Conservation (phyloP, 345 rosid genomes). For the Dimocarpus longan region DNA sequence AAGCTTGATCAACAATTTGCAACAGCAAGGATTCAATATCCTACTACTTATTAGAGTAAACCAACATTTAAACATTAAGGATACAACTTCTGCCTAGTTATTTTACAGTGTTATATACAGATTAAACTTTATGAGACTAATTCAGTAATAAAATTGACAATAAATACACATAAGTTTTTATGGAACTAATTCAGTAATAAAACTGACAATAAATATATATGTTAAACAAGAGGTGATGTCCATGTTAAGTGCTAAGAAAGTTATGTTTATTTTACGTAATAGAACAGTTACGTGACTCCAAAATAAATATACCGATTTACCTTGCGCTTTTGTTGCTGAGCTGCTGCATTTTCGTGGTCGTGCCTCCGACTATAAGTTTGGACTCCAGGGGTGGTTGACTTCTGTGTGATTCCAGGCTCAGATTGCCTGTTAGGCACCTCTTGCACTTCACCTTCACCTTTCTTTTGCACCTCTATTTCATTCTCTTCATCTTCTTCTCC, state of each 20-base stretch:
- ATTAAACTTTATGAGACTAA: not conserved
- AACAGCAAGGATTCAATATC: not conserved
- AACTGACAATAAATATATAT: not conserved
- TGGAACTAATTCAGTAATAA: not conserved
- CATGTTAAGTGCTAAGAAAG: not conserved
- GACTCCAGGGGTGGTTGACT: slow-evolving; percentile 29
- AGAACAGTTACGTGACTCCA: not conserved
- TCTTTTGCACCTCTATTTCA: slow-evolving; percentile 47
- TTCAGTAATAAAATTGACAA: not conserved
- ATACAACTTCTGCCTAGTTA: not conserved
- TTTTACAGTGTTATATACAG: not conserved
- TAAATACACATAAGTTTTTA: not conserved
- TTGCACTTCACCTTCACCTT: slow-evolving; percentile 36
- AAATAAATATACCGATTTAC: slow-evolving; percentile 30
- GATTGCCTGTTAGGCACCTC: slow-evolving; percentile 51
- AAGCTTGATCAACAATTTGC: not conserved
- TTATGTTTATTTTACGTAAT: not conserved
- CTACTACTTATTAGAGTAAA: not conserved
- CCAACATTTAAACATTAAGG: no score
- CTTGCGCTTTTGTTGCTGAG: slow-evolving; percentile 53
- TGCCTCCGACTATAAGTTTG: slow-evolving; percentile 39
- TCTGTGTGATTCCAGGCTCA: slow-evolving; percentile 39
- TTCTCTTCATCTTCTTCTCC: slow-evolving; percentile 43
- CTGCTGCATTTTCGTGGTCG: slow-evolving; percentile 47
- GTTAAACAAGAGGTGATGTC: not conserved